Evolutionary conservation across 768 basidiomycete genomes (phyloP), one percentile per base, ranked within the genome.

Genomic region (Tulasnella sp.): DNA sequence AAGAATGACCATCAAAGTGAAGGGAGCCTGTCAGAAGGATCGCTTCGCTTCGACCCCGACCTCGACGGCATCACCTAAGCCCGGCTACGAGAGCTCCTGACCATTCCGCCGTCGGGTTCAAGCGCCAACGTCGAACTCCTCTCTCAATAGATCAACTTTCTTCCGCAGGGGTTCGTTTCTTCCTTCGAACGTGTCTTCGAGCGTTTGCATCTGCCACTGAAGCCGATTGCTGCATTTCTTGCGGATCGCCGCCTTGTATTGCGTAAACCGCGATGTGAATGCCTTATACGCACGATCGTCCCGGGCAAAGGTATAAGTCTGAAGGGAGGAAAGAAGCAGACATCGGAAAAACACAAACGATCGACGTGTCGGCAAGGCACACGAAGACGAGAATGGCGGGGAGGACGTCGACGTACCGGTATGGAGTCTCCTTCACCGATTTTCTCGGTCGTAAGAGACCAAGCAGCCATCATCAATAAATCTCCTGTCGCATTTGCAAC

Each of bases 241-340:
- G 39, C 83, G 80, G 32, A 88, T 85, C 5, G 81, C 80, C 72
- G 79, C 80, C 62, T 76, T 77, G 72, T 85, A 76, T 67, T 75
- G 74, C 35, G 79, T 79, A 36, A 82, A 73, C 71, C 77, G 84
- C 76, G 85, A 83, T 26, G 77, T 76, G 73, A 94, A 91, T 2
- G 88, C 86, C 75, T 84, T 88, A 79, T 90, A 91, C 16, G 92
- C 88, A 40, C 95, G 87, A 74, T 94, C 90, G 79, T 98, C 96
- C 26, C 96, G 86, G 59, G 95, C 96, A 77, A 98, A 98, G 77
- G 90, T 94, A 75, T 91, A 95, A n/a, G 88, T 85, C 92, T 93
- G 76, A 22, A 77, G 67, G 39, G 42, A 32, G 34, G 37, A 37
- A 34, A 29, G 22, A 14, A 12, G 5, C 5, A 14, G 22, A 66